Evolutionary conservation across 306 rosid species (phyloP).

Genomic region (Sechiopsis laciniata): DNA sequence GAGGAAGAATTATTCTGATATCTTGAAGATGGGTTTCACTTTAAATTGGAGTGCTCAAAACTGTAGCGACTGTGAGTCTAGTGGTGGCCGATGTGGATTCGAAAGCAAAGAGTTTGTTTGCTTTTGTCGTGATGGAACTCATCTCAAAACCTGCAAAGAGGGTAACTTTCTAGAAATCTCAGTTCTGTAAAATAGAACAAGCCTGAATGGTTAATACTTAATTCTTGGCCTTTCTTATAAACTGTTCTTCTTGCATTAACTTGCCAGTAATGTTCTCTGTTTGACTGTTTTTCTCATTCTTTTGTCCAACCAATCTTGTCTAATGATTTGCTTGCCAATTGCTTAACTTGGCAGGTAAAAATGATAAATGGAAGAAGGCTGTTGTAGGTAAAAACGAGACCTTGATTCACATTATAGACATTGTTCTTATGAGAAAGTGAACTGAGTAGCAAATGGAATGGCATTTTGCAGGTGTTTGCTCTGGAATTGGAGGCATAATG

Average conservation of each 20-base stretch:
- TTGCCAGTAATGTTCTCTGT: too few relatives aligned
- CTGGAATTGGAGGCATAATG: constrained; percentile 14
- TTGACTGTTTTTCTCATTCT: too few relatives aligned
- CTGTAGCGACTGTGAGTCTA: constrained; percentile 44
- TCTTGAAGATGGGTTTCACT: too few relatives aligned
- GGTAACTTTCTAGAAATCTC: too few relatives aligned
- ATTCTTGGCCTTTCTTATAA: not conserved
- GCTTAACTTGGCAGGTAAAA: not conserved
- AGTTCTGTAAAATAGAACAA: not conserved
- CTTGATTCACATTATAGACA: not conserved
- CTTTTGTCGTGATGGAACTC: constrained; percentile 48
- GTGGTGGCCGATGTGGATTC: constrained; percentile 63
- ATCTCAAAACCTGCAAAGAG: not conserved
- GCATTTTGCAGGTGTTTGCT: constrained; percentile 27
- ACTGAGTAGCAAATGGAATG: not conserved
- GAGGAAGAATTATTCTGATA: too few relatives aligned
- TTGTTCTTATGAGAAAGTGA: not conserved
- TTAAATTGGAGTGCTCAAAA: constrained; percentile 21
- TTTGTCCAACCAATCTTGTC: too few relatives aligned
- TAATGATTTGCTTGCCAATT: too few relatives aligned
- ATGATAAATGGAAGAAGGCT: too few relatives aligned
- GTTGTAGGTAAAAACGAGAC: too few relatives aligned
- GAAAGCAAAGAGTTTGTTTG: constrained; percentile 34
- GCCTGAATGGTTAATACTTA: not conserved
- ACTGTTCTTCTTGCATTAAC: not conserved